These are phyloP conservation scores for Penicillium olsonii DNA, from an alignment of 2,329 filamentous ascomycete species.

Conservation along the genomic window DNA sequence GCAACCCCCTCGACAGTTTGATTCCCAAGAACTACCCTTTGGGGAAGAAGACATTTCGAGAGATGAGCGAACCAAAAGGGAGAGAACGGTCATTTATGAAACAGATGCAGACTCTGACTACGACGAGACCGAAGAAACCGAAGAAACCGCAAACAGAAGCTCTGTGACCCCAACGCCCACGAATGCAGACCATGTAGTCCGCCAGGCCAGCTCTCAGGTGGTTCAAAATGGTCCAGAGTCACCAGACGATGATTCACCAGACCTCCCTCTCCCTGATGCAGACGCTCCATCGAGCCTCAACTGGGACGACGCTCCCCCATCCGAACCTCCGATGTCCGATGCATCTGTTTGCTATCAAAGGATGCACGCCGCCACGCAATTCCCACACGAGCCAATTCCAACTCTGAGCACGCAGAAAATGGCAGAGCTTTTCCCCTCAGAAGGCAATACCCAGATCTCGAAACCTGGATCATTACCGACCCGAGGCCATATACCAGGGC, in stretches of 20 bases:
- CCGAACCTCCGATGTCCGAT: conserved; percentile 35
- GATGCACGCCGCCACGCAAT: conserved; percentile 38
- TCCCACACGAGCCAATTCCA: conserved; percentile 39
- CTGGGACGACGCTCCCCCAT: conserved; percentile 24
- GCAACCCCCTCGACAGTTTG: conserved; percentile 3
- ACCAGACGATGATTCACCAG: conserved; percentile 31
- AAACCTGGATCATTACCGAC: conserved; percentile 3
- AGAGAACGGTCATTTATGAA: conserved; percentile 43
- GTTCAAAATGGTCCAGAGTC: conserved; percentile 14
- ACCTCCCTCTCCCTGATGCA: conserved; percentile 35
- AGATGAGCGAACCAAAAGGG: conserved; percentile 12
- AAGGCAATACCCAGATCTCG: conserved; percentile 22
- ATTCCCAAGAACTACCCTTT: neutral
- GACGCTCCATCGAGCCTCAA: conserved; percentile 22
- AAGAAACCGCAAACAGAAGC: conserved; percentile 19
- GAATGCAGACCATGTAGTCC: neutral
- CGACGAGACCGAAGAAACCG: conserved; percentile 30
- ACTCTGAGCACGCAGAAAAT: conserved; percentile 38
- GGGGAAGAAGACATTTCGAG: neutral
- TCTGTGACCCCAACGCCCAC: conserved; percentile 11
- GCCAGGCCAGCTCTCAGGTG: neutral
- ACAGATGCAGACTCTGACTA: conserved; percentile 44
- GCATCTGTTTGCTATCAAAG: conserved; percentile 41
- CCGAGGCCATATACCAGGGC: conserved; percentile 10
- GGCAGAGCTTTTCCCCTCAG: conserved; percentile 40